phyloP scores from a whole-genome alignment of 768 basidiomycete species.

The Podaxis rugospora region DNA sequence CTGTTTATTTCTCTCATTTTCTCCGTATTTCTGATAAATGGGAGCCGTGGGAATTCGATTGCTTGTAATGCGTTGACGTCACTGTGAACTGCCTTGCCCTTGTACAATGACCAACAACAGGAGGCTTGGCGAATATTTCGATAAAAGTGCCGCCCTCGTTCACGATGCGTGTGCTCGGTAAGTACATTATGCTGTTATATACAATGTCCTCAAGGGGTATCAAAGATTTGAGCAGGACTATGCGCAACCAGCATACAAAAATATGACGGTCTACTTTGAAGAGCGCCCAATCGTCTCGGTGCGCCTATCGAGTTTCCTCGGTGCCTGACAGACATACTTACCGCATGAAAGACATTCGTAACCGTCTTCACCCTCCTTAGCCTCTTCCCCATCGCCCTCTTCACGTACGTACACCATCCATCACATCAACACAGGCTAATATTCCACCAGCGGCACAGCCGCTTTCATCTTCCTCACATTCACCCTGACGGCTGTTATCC shows the following conservation, averaged over 20 bases:
- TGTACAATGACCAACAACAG: background rate
- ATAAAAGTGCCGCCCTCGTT: slow-evolving; percentile 1
- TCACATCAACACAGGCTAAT: background rate
- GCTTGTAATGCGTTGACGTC: background rate
- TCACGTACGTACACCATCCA: background rate
- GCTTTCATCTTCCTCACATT: background rate
- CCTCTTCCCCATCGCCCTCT: slow-evolving; percentile 2
- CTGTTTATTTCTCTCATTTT: background rate
- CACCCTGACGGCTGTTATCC: background rate
- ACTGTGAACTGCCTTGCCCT: background rate
- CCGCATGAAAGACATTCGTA: slow-evolving; percentile 1
- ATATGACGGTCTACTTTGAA: slow-evolving; percentile 1
- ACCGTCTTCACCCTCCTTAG: slow-evolving; percentile 9
- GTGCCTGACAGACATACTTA: background rate
- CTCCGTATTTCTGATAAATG: background rate
- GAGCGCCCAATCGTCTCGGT: slow-evolving; percentile 8
- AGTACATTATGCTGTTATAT: background rate
- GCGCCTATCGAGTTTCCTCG: background rate
- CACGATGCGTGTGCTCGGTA: background rate
- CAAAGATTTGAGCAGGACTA: slow-evolving; percentile 8
- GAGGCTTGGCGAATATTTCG: background rate
- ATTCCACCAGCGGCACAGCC: background rate
- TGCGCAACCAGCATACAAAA: slow-evolving; percentile 7
- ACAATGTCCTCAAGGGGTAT: background rate
- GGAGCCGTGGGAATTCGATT: background rate